Evolutionary conservation across 768 basidiomycete species (phyloP).

Genomic region (Kwoniella pini): DNA sequence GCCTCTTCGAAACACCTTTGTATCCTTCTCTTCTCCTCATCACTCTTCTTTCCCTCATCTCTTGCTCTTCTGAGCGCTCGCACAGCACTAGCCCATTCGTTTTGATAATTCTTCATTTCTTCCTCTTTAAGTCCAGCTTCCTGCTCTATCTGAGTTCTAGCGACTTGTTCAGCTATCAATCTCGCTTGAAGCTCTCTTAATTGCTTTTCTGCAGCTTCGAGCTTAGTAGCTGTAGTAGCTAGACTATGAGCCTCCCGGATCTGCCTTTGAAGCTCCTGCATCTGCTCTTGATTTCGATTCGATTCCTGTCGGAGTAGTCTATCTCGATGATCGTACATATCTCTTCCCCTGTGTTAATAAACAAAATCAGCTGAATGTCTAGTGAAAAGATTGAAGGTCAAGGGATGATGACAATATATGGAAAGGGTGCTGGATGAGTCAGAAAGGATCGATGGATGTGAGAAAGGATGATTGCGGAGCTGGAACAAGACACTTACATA

Average conservation of each 20-base stretch:
- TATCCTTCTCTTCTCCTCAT: constrained; percentile 51
- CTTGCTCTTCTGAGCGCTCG: constrained; percentile 48
- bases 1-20: constrained; percentile 48
- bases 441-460: constrained; percentile 1
- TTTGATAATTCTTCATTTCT: constrained; percentile 44
- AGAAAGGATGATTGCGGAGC: not conserved
- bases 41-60: constrained; percentile 49
- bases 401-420: no score
- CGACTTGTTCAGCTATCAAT: constrained; percentile 52
- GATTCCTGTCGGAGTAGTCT: constrained; percentile 25
- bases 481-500: constrained; percentile 24
- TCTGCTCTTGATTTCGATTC: constrained; percentile 21
- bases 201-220: constrained; percentile 42
- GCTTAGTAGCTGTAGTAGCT: constrained; percentile 36
- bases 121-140: constrained; percentile 29
- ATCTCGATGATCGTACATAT: constrained; percentile 47
- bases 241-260: constrained; percentile 28
- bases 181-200: constrained; percentile 51
- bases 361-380: constrained; percentile 4
- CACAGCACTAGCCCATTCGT: constrained; percentile 50
- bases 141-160: constrained; percentile 41
- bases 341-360: constrained; percentile 18
- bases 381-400: no score
- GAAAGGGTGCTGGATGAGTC: no score
- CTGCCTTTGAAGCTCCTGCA: constrained; percentile 12